phyloP scores from a whole-genome alignment of 2,329 filamentous ascomycete genomes.

The Colletotrichum sp. region DNA sequence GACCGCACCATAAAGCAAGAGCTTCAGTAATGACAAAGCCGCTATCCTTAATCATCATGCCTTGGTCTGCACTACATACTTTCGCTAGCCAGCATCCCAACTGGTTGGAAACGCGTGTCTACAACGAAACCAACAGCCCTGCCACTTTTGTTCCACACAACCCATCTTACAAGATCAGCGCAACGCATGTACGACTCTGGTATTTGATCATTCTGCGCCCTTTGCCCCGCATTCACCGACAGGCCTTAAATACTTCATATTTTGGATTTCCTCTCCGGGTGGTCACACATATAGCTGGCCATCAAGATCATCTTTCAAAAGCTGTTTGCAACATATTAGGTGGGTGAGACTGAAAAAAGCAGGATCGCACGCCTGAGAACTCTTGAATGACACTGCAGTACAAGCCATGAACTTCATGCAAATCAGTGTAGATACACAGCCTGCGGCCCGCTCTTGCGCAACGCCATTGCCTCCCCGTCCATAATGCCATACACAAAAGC shows the following conservation, averaged over 20 bases:
- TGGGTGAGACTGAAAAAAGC: not conserved
- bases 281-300: fast-evolving
- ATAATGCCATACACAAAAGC: not conserved
- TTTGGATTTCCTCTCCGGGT: not conserved
- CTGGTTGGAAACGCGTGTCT: not conserved
- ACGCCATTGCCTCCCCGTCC: not conserved
- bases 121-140: not conserved
- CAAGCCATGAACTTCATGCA: not conserved
- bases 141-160: not conserved
- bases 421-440: not conserved
- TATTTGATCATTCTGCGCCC: not conserved
- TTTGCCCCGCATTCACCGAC: not conserved
- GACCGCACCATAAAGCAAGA: not conserved
- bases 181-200: not conserved
- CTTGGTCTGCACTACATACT: not conserved
- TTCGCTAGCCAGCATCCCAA: not conserved
- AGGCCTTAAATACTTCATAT: not conserved
- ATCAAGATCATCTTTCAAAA: not conserved
- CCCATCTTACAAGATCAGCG: not conserved
- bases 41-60: not conserved
- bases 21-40: not conserved
- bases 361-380: not conserved
- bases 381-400: not conserved
- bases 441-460: not conserved
- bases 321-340: not conserved